Base-by-base conservation (phyloP, 495 filamentous ascomycete species). In the Chaetomidium leptoderma region DNA sequence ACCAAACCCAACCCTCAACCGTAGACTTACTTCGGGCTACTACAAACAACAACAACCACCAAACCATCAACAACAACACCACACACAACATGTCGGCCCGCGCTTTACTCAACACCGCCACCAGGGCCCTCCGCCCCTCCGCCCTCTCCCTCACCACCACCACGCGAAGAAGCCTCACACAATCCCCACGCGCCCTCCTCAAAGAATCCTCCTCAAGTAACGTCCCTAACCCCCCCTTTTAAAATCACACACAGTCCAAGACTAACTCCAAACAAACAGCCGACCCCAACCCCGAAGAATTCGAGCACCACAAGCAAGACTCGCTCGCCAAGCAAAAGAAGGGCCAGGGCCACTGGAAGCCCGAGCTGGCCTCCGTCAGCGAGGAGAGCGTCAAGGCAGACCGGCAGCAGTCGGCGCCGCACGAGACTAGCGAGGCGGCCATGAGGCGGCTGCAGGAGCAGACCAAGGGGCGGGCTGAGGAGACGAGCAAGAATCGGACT, bases 301-400 rank as follows among this genome's bases (percentile, higher is more conserved):
- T 83, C 57, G 89, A 92, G 63, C 66, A 77, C 46, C 79, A 92
- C 63, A 95, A 95, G 76, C 72, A 89, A 45, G 83, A 90, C 47
- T 79, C 81, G 35, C 59, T 95, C 53, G 72, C 78, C 65, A 85
- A 85, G 74, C 78, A 83, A 51, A 88, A 88, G 74, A 74, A 83
- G 13, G 91, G 91, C 21, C 84, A 86, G 71, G 88, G 77, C 13
- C 80, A 90, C 62, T 95, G 91, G 91, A 88, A 88, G 71, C 75
- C 84, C 19, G 86, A 89, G 66, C 72, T 96, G 53, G 88, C 89
- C 6, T 88, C 83, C 57, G 81, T 89, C 67, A 90, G 86, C 64
- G 91, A 96, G 78, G 85, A 86, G 60, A 84, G 83, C 65, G 84
- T 96, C 60, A 76, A 76, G 74, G 77, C 76, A 10, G 77, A 81